A percentile compares a stretch with the other conserved stretches of the same genome.
phyloP scores from a whole-genome alignment of 805 yeast genomes.

The Suhomyces sp. region DNA sequence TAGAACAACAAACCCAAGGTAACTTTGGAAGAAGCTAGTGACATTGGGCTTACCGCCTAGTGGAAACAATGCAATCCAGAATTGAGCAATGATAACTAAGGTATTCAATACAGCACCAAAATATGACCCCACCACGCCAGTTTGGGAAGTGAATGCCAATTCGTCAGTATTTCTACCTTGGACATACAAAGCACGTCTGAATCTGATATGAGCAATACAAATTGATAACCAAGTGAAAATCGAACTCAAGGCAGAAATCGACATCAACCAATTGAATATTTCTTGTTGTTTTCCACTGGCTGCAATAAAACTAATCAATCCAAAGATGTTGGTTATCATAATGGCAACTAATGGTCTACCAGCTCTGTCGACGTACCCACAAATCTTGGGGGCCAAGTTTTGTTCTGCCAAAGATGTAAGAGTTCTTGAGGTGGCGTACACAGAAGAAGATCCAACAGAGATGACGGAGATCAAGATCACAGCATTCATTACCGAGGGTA shows the following conservation, averaged over 20 bases:
- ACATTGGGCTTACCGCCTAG: constrained; percentile 24
- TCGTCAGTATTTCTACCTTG: constrained; percentile 25
- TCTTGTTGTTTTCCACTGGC: constrained; percentile 23
- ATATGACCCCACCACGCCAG: constrained; percentile 25
- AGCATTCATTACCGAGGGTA: constrained; percentile 66
- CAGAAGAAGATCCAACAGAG: constrained; percentile 74
- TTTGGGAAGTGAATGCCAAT: constrained; percentile 23
- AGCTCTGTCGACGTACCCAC: constrained; percentile 60
- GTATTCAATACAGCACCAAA: constrained; percentile 21
- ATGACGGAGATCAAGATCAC: constrained; percentile 65
- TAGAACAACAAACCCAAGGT: constrained; percentile 27
- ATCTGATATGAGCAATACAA: constrained; percentile 25
- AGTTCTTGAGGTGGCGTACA: constrained; percentile 68
- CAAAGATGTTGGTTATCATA: constrained; percentile 49
- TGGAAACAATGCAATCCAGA: constrained; percentile 30
- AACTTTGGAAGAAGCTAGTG: constrained; percentile 22
- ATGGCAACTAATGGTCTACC: constrained; percentile 69
- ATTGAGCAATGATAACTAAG: constrained; percentile 24
- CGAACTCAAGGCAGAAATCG: constrained; percentile 26
- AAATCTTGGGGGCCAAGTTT: constrained; percentile 59
- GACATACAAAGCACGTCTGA: constrained; percentile 22
- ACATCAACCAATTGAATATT: constrained; percentile 27
- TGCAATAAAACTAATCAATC: constrained; percentile 64
- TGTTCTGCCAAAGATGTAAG: constrained; percentile 61
- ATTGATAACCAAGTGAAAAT: constrained; percentile 30